These are phyloP conservation scores for Puccinia coronata DNA, from an alignment of 1,284 basidiomycete genomes.

Conservation along the genomic window DNA sequence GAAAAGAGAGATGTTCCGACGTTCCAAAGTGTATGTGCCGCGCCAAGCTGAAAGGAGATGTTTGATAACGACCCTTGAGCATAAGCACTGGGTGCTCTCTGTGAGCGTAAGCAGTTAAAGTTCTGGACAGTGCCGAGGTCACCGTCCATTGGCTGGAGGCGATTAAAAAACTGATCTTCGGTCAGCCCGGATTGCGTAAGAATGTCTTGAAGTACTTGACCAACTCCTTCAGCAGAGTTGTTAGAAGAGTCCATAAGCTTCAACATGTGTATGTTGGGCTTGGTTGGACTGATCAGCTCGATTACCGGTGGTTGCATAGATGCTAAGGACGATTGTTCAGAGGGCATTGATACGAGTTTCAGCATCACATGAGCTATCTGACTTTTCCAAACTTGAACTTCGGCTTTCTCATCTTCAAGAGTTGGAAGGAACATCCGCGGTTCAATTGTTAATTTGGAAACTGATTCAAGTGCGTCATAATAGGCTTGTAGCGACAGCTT, in stretches of 20 bases:
- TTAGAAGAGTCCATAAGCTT: constrained; percentile 13
- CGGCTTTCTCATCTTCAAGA: neutral
- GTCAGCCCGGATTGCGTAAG: neutral
- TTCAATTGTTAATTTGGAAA: neutral
- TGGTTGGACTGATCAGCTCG: neutral
- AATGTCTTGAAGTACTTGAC: constrained; percentile 1
- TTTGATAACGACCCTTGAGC: neutral
- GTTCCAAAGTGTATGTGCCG: constrained; percentile 26
- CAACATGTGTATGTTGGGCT: neutral
- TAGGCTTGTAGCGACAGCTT: neutral
- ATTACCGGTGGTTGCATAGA: neutral
- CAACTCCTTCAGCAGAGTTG: constrained; percentile 17
- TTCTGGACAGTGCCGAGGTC: constrained; percentile 26
- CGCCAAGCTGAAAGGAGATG: constrained; percentile 1
- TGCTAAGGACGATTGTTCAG: neutral
- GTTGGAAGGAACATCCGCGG: constrained; percentile 7
- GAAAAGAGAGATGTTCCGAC: constrained; percentile 9
- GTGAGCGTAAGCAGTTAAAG: neutral
- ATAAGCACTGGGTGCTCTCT: neutral
- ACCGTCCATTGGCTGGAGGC: constrained; percentile 19
- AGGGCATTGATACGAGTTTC: neutral
- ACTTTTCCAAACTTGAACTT: neutral
- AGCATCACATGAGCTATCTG: neutral
- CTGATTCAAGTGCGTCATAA: neutral
- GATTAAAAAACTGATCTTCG: neutral